A percentile compares a stretch with the other conserved stretches of the same genome.
phyloP scores from a whole-genome alignment of 345 rosid species.

The Eucalyptus tenuipes region DNA sequence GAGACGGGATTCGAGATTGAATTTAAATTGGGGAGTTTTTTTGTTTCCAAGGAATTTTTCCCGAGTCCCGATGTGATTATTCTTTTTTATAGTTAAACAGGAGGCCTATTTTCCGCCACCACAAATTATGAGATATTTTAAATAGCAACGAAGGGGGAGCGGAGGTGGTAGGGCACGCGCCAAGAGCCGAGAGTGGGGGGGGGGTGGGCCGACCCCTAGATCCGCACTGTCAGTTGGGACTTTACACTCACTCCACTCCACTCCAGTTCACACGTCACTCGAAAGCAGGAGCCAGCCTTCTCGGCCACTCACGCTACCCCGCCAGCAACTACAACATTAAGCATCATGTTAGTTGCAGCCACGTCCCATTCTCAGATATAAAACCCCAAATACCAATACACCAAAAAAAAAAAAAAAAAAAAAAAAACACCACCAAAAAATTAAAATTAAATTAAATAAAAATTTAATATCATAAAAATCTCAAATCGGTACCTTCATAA shows the following conservation, averaged over 20 bases:
- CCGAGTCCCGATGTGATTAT: no score
- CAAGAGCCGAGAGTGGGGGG: neutral
- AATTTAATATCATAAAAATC: no score
- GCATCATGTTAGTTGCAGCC: conserved; percentile 13
- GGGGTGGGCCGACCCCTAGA: neutral
- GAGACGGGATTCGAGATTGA: neutral
- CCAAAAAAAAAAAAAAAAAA: fast-evolving
- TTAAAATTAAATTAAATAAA: neutral
- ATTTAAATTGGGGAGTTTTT: neutral
- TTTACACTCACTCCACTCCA: neutral
- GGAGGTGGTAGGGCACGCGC: neutral
- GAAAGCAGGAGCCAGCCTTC: neutral
- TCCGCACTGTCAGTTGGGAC: neutral
- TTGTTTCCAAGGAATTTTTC: neutral
- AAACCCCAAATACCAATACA: neutral
- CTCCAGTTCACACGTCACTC: neutral
- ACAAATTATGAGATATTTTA: no score
- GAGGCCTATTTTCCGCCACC: neutral
- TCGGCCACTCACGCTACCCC: conserved; percentile 3
- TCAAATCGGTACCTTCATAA: fast-evolving
- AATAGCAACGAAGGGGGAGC: neutral
- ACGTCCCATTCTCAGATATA: neutral
- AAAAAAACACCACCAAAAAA: neutral
- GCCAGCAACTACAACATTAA: neutral
- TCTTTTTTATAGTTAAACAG: no score